A percentile compares a stretch with the other conserved stretches of the same genome.
phyloP scores from a whole-genome alignment of 2,329 filamentous ascomycete species.

The Huntiella abstrusa region DNA sequence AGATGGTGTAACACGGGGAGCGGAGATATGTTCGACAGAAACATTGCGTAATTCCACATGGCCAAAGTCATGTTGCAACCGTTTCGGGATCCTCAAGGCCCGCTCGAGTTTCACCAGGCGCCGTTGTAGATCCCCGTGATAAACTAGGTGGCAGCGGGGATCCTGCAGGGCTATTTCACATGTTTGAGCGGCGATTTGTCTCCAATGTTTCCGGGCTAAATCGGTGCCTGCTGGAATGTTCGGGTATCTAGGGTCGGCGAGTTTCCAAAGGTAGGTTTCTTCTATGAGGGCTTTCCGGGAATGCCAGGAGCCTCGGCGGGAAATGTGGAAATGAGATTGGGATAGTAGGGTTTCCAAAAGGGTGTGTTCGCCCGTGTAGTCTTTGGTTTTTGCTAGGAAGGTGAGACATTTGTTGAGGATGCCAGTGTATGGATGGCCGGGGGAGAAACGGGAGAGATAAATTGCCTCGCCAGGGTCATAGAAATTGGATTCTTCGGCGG shows the following conservation, averaged over 20 bases:
- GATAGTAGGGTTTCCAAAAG: conserved; percentile 56
- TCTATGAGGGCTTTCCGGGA: conserved; percentile 86
- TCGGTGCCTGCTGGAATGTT: conserved; percentile 21
- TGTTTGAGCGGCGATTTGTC: conserved; percentile 52
- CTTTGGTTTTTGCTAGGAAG: conserved; percentile 64
- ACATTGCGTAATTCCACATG: conserved; percentile 50
- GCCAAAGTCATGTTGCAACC: conserved; percentile 81
- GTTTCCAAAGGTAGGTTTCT: conserved; percentile 75
- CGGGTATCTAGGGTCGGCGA: conserved; percentile 16
- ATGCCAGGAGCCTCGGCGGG: conserved; percentile 80
- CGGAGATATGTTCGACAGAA: too few relatives aligned
- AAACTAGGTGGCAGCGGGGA: conserved; percentile 73
- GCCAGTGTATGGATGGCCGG: conserved; percentile 82
- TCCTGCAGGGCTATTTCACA: conserved; percentile 81
- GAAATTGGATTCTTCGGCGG: conserved; percentile 53
- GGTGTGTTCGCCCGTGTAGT: conserved; percentile 57
- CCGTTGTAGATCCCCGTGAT: conserved; percentile 88
- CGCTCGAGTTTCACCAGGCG: conserved; percentile 82
- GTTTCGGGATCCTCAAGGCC: conserved; percentile 59
- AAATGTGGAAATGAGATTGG: conserved; percentile 70
- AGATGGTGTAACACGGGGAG: too few relatives aligned
- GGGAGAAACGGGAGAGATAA: conserved; percentile 76
- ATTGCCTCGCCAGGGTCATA: conserved; percentile 73
- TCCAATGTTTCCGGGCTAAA: conserved; percentile 65
- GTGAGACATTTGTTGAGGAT: conserved; percentile 76